Evolutionary conservation across 2,329 filamentous ascomycete species (phyloP).

Genomic region (Phoma herbarum): DNA sequence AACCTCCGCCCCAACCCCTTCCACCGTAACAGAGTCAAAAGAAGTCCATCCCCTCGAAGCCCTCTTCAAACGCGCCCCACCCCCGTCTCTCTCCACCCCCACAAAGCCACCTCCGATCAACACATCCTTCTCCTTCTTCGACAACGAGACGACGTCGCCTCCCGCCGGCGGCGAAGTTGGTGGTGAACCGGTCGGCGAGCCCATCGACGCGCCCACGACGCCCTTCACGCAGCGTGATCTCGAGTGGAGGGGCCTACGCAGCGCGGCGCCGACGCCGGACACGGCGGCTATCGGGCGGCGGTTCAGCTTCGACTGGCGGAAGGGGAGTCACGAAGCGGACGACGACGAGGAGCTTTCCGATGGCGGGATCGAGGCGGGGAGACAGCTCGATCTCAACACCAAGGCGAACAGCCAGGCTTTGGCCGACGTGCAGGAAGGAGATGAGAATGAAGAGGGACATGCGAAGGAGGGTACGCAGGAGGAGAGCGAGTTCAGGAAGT

Average conservation of each 20-base stretch:
- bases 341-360: conserved; percentile 39
- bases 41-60: conserved; percentile 86
- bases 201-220: conserved; percentile 69
- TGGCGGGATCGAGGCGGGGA: conserved; percentile 31
- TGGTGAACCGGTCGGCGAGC: conserved; percentile 48
- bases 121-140: conserved; percentile 82
- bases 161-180: conserved; percentile 8
- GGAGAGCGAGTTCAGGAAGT: conserved; percentile 68
- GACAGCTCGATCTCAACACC: conserved; percentile 43
- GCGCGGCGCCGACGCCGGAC: conserved; percentile 93
- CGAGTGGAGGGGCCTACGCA: conserved; percentile 77
- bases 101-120: conserved; percentile 55
- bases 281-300: conserved; percentile 78
- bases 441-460: conserved; percentile 34
- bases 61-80: conserved; percentile 79
- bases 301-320: conserved; percentile 62
- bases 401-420: conserved; percentile 25
- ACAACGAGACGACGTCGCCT: conserved; percentile 51
- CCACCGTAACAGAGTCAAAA: conserved; percentile 36
- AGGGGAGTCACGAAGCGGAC: conserved; percentile 55
- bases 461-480: conserved; percentile 45
- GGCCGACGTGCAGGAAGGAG: not conserved
- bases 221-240: conserved; percentile 84
- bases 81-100: conserved; percentile 39
- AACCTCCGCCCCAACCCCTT: not conserved